Evolutionary conservation across 208 protist genomes (phyloP).

Genomic region (Trypanosoma congolense): DNA sequence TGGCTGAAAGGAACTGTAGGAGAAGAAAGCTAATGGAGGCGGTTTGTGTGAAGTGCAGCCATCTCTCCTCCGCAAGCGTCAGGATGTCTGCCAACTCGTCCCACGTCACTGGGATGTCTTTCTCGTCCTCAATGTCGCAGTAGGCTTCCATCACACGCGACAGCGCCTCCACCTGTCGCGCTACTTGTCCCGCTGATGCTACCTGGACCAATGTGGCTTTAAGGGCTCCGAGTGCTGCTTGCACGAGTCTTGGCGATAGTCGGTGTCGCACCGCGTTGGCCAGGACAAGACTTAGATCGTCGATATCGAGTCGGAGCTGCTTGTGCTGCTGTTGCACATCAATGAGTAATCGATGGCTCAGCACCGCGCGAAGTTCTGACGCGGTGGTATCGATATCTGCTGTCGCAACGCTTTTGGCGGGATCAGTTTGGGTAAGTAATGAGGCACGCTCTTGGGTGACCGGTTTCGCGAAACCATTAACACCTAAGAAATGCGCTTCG

Average conservation of each 20-base stretch:
- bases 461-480: background rate
- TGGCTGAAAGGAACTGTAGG: constrained; percentile 45
- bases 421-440: too few relatives aligned
- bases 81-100: constrained; percentile 40
- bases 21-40: constrained; percentile 32
- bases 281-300: constrained; percentile 50
- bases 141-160: constrained; percentile 64
- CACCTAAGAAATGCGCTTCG: constrained; percentile 54
- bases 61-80: constrained; percentile 35
- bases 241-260: constrained; percentile 33
- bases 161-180: constrained; percentile 26
- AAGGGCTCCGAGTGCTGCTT: constrained; percentile 10
- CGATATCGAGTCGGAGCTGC: constrained; percentile 26
- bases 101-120: constrained; percentile 18
- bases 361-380: constrained; percentile 15
- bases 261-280: constrained; percentile 62
- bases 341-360: constrained; percentile 23
- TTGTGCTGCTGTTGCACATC: constrained; percentile 7
- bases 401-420: too few relatives aligned
- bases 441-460: too few relatives aligned
- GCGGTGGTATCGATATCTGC: background rate
- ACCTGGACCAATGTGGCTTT: background rate
- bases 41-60: constrained; percentile 26
- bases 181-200: constrained; percentile 8
- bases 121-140: constrained; percentile 28